Evolutionary conservation across 2,329 filamentous ascomycete genomes (phyloP).

Genomic region (Thermomyces lanuginosus): DNA sequence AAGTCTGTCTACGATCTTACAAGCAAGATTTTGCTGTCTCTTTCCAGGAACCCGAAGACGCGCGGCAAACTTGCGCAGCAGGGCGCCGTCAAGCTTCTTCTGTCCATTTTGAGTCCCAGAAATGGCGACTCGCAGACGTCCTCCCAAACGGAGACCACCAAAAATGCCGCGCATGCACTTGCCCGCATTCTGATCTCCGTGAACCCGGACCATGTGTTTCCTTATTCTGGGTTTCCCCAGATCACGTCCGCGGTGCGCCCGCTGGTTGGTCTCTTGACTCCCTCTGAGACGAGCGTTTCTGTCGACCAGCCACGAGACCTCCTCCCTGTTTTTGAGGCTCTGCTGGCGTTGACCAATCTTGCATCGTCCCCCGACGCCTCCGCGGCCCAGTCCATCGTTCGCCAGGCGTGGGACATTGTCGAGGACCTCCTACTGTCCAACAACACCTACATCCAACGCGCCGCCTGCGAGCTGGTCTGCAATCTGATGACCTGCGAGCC

Average conservation of each 20-base stretch:
- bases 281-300: conserved; percentile 40
- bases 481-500: conserved; percentile 47
- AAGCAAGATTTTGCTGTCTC: conserved; percentile 57
- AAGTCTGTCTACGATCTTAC: conserved; percentile 57
- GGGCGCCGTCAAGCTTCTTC: conserved; percentile 73
- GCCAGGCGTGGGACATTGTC: conserved; percentile 54
- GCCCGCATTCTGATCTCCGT: conserved; percentile 76
- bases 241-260: conserved; percentile 68
- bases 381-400: conserved; percentile 54
- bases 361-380: conserved; percentile 43
- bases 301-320: conserved; percentile 50
- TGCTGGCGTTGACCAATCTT: conserved; percentile 87
- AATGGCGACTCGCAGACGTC: conserved; percentile 22
- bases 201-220: conserved; percentile 72
- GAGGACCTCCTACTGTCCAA: conserved; percentile 70
- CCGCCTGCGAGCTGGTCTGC: conserved; percentile 75
- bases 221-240: conserved; percentile 54
- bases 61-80: conserved; percentile 77
- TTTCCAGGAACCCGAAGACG: conserved; percentile 57
- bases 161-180: conserved; percentile 60
- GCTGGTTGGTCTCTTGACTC: conserved; percentile 55
- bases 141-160: conserved; percentile 25
- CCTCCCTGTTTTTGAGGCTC: conserved; percentile 72
- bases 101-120: conserved; percentile 44
- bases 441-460: conserved; percentile 62